phyloP scores from a whole-genome alignment of 78 protist genomes.

The Diacronema lutheri region DNA sequence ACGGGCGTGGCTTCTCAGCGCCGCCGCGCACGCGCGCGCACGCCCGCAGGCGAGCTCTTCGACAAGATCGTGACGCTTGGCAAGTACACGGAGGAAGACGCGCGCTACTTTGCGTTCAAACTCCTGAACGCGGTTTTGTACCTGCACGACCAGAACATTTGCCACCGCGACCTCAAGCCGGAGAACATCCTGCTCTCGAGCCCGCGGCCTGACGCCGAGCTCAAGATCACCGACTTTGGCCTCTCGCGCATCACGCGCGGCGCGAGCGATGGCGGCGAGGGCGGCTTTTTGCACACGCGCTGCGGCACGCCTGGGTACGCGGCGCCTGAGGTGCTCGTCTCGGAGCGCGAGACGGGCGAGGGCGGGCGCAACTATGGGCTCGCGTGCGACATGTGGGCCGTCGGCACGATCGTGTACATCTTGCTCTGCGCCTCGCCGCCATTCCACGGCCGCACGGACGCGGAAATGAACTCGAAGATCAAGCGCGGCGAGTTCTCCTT shows the following conservation, averaged over 20 bases:
- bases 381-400: conserved; percentile 45
- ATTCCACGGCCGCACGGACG: background rate
- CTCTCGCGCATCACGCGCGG: background rate
- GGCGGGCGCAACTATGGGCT: background rate
- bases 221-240: conserved; percentile 44
- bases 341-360: background rate
- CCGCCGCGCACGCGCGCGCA: too few species aligned
- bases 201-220: background rate
- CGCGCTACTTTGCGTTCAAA: background rate
- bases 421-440: conserved; percentile 12
- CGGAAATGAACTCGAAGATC: background rate
- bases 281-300: background rate
- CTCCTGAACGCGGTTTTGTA: background rate
- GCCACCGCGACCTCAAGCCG: conserved; percentile 19
- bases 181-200: background rate
- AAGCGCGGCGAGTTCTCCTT: background rate
- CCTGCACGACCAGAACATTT: background rate
- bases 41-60: conserved; percentile 20
- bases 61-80: background rate
- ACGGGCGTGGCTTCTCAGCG: too few species aligned
- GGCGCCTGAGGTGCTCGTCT: conserved; percentile 44
- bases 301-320: conserved; percentile 48
- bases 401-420: conserved; percentile 37
- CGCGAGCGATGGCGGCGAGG: background rate
- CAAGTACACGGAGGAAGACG: background rate